phyloP scores from a whole-genome alignment of 805 yeast species.

The Candida ipomoeae region DNA sequence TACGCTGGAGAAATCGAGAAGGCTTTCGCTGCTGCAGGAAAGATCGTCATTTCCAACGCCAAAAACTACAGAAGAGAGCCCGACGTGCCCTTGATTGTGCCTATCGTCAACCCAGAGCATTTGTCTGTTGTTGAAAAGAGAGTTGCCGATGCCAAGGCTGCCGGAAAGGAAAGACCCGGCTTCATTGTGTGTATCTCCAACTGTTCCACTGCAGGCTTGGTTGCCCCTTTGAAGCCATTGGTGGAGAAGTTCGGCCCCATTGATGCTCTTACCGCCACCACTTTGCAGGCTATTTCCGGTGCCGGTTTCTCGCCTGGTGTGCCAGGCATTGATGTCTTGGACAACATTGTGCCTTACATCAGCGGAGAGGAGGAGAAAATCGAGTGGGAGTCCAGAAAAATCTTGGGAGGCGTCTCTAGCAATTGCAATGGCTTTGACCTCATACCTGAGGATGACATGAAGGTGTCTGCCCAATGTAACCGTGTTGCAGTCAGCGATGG shows the following conservation, averaged over 20 bases:
- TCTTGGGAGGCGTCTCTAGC: slow-evolving; percentile 62
- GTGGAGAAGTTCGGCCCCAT: slow-evolving; percentile 88
- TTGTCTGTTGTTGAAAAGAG: slow-evolving; percentile 64
- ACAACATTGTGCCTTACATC: slow-evolving; percentile 91
- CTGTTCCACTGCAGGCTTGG: slow-evolving; percentile 97
- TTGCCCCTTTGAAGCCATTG: slow-evolving; percentile 94
- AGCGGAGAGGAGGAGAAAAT: slow-evolving; percentile 97
- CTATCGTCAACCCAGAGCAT: slow-evolving; percentile 92
- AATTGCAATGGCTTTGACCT: slow-evolving; percentile 53
- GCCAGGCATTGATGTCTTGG: slow-evolving; percentile 89
- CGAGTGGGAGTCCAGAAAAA: slow-evolving; percentile 97
- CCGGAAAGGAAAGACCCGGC: slow-evolving; percentile 63
- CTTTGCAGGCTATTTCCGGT: slow-evolving; percentile 96
- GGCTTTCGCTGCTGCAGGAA: slow-evolving; percentile 75
- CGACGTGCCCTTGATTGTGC: slow-evolving; percentile 89
- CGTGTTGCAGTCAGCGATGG: slow-evolving; percentile 97
- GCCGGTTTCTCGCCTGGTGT: slow-evolving; percentile 99
- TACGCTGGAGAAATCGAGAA: slow-evolving; percentile 90
- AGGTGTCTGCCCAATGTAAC: slow-evolving; percentile 93
- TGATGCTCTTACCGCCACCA: slow-evolving; percentile 79
- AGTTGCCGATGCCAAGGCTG: slow-evolving; percentile 49
- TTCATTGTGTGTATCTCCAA: slow-evolving; percentile 92
- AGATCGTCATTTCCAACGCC: slow-evolving; percentile 88
- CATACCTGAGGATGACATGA: slow-evolving; percentile 64
- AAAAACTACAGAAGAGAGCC: slow-evolving; percentile 88